Evolutionary conservation across 495 filamentous ascomycete genomes (phyloP), one percentile per base, ranked within the genome.

Genomic region (Rostrohypoxylon terebratum): DNA sequence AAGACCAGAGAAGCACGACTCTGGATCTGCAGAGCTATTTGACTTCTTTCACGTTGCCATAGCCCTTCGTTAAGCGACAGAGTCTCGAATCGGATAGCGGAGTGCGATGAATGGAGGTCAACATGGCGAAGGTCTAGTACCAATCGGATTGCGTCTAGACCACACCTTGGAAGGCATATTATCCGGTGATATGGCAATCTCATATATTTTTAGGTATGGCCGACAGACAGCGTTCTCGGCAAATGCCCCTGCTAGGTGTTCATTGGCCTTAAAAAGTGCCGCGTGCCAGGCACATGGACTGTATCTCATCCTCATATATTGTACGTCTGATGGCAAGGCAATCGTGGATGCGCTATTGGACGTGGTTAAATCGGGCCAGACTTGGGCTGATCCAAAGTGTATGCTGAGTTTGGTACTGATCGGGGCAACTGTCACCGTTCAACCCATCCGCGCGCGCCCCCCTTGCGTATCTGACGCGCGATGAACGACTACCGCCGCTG

Each of bases 241-340:
- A 68, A 62, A 61, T 68, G 44, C n/a, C 47, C 38, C 31, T 16
- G 16, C 23, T 34, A 55, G 21, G 16, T 68, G 38, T 62, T 62
- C 21, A 61, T 61, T 68, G 58, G 65, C 50, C 16, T 62, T 62
- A 13, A 45, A 47, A 68, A 55, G 58, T 68, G 65, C 65, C 65
- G 65, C 38, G 65, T 55, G 47, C 65, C 48, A 68, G 58, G 34
- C 48, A 45, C 48, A 47, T 44, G 48, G 58, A 28, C 33, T 44
- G 47, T 10, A 25, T 54, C 20, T 36, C 20, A 53, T 60, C 44
- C 53, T 53, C 33, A 33, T 16, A 47, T 60, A 62, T 68, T 68
- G 55, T 59, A 48, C 21, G 57, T 62, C 58, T 55, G 58, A 55
- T 54, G 54, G 57, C 47, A 9, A 68, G 54, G 25, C 8, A 61